These are phyloP conservation scores for Solanum hybrid DNA, from an alignment of 305 asterid genomes.

Conservation along the genomic window DNA sequence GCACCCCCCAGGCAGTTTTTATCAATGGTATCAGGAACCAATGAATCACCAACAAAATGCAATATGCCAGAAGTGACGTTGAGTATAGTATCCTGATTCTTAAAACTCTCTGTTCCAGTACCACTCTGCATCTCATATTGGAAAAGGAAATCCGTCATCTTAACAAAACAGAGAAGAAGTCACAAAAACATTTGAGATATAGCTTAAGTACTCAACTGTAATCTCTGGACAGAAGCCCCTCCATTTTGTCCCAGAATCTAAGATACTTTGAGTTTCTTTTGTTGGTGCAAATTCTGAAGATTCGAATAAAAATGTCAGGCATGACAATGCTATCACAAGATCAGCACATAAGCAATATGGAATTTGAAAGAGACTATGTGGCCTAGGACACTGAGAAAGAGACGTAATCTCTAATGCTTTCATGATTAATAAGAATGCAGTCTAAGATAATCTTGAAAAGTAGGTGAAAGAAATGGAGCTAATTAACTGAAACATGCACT, in stretches of 20 bases:
- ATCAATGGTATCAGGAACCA: slow-evolving; percentile 71
- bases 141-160: slow-evolving; percentile 13
- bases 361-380: not conserved
- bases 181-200: not conserved
- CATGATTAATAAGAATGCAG: not conserved
- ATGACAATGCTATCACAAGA: not conserved
- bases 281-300: slow-evolving; percentile 34
- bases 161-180: slow-evolving; percentile 3
- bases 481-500: not conserved
- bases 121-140: slow-evolving; percentile 25
- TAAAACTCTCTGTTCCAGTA: slow-evolving; percentile 13
- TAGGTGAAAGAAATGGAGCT: not conserved
- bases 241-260: slow-evolving; percentile 45
- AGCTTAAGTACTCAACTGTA: slow-evolving; percentile 34
- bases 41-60: slow-evolving; percentile 48
- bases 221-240: slow-evolving; percentile 24
- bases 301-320: not conserved
- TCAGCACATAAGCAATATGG: not conserved
- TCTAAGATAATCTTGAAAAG: not conserved
- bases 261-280: slow-evolving; percentile 22
- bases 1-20: slow-evolving; percentile 64
- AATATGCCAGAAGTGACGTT: slow-evolving; percentile 58
- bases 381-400: not conserved
- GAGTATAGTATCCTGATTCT: slow-evolving; percentile 46
- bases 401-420: not conserved